A percentile compares a stretch with the other conserved stretches of the same genome.
These are phyloP conservation scores for Marchantia polymorpha DNA, from an alignment of 225 moss, liverwort and hornwort species.

Conservation along the genomic window DNA sequence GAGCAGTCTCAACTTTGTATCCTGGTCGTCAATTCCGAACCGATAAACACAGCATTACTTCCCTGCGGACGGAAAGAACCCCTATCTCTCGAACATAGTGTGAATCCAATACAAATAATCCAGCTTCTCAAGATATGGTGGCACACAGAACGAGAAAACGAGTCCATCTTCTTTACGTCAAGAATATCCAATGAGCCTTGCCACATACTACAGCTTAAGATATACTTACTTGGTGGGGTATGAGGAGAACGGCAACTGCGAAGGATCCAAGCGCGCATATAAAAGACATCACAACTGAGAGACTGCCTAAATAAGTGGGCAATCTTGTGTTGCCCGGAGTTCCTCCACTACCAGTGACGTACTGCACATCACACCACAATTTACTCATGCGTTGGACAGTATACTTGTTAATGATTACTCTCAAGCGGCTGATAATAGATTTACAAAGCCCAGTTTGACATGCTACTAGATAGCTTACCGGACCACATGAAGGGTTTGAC, in stretches of 20 bases:
- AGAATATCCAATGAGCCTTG: no score
- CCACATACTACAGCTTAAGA: background rate
- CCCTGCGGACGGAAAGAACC: no score
- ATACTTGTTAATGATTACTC: background rate
- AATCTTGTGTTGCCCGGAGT: slow-evolving; percentile 28
- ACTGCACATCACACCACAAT: slow-evolving; percentile 23
- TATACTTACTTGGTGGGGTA: slow-evolving; percentile 33
- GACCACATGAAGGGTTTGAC: slow-evolving; percentile 27
- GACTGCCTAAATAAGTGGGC: slow-evolving; percentile 39
- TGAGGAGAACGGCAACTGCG: slow-evolving; percentile 22
- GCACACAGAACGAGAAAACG: no score
- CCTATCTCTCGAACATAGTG: no score
- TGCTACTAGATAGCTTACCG: slow-evolving; percentile 17
- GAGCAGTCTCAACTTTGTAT: background rate
- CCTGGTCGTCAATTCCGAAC: background rate
- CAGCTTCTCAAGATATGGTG: no score
- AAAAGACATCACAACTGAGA: slow-evolving; percentile 40
- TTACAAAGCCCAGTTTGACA: no score
- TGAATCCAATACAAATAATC: no score
- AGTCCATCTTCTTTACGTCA: no score
- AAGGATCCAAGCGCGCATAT: slow-evolving; percentile 31
- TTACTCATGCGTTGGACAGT: background rate
- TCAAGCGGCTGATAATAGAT: background rate
- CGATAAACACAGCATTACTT: background rate
- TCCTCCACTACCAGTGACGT: slow-evolving; percentile 32